Conservation (phyloP, 768 basidiomycete genomes). For the Mrakia hoshinonis region DNA sequence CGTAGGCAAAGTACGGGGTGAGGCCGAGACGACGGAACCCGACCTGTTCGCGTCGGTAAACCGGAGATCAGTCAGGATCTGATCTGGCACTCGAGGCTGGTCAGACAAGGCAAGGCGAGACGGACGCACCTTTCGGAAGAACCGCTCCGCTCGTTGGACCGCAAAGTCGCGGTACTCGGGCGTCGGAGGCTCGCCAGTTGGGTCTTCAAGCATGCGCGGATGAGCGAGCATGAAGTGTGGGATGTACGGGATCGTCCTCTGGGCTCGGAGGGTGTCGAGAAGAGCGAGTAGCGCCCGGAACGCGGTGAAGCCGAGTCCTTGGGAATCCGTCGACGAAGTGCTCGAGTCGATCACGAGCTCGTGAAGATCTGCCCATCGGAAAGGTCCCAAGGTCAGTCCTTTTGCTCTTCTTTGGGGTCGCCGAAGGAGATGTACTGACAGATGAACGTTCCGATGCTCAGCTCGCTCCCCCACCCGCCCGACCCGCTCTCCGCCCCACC, state of each 20-base stretch:
- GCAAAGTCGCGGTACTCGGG: neutral
- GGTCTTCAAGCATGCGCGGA: neutral
- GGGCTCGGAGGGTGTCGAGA: neutral
- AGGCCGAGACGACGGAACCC: neutral
- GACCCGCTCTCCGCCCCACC: neutral
- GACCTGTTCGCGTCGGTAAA: too few species aligned
- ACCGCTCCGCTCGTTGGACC: neutral
- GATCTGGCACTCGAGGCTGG: neutral
- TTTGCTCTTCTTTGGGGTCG: too few species aligned
- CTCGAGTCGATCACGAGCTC: neutral
- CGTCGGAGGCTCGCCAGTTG: neutral
- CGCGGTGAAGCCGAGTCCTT: neutral
- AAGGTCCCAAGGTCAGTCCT: too few species aligned
- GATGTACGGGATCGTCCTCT: neutral
- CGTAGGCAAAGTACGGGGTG: neutral
- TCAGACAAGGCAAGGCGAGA: neutral
- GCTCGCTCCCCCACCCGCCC: neutral
- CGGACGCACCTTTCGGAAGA: neutral
- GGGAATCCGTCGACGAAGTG: neutral
- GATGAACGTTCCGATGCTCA: neutral
- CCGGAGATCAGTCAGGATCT: neutral
- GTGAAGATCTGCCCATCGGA: neutral
- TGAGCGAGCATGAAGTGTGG: conserved; percentile 4
- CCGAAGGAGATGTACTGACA: neutral
- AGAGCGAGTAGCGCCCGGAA: neutral